Percentiles rank a stretch among this genome's conserved stretches.
These are phyloP conservation scores for Penicillium verhagenii DNA, from an alignment of 495 filamentous ascomycete genomes.

Conservation along the genomic window DNA sequence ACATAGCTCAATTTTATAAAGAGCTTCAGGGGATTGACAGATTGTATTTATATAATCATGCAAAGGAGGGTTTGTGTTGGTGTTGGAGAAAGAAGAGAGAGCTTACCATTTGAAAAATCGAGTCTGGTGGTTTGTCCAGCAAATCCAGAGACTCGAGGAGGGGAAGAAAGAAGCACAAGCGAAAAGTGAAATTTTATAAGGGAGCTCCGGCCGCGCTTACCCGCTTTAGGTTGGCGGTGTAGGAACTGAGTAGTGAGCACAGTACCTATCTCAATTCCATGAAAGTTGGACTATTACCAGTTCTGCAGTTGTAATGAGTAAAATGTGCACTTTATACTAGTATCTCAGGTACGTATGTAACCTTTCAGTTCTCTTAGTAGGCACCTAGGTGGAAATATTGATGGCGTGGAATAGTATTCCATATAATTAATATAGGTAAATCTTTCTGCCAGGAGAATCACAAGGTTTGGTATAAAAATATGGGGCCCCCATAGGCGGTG, in stretches of 20 bases:
- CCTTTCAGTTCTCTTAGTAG: too few species aligned
- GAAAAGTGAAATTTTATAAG: constrained; percentile 24
- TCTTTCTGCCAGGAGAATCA: too few species aligned
- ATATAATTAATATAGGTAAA: too few species aligned
- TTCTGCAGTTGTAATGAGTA: too few species aligned
- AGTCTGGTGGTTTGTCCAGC: constrained; percentile 34
- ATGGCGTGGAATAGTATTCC: too few species aligned
- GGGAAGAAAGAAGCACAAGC: constrained; percentile 11
- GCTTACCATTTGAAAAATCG: constrained; percentile 37
- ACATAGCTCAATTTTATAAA: constrained; percentile 41
- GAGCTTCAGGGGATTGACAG: constrained; percentile 88
- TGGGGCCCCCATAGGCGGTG: too few species aligned
- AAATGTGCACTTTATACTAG: too few species aligned
- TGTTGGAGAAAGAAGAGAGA: neutral
- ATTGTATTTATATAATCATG: constrained; percentile 74
- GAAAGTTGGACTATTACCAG: too few species aligned
- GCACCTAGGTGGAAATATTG: too few species aligned
- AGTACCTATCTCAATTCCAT: neutral
- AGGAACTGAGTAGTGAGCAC: too few species aligned
- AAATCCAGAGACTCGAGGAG: constrained; percentile 27
- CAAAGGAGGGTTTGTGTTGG: constrained; percentile 24
- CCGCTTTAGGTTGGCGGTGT: constrained; percentile 28
- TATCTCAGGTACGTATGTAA: too few species aligned
- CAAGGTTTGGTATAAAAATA: too few species aligned
- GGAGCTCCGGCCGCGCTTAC: constrained; percentile 24